Base-by-base conservation (phyloP, 371 early-diverging fungal species). In the Mortierella sp. region DNA sequence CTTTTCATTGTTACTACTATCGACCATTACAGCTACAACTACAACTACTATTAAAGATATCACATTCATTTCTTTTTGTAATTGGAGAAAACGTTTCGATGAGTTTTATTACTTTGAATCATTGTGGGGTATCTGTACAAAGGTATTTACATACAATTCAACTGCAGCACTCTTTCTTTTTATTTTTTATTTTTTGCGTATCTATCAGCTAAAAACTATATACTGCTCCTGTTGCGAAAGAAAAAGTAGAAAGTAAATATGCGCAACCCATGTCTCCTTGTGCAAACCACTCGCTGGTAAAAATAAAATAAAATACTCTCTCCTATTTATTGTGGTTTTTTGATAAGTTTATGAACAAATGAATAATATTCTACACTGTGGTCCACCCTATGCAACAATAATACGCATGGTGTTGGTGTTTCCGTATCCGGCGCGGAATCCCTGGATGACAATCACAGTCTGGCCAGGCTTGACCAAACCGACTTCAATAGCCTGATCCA, bases 401-500 rank as follows among this genome's bases (percentile, higher is more conserved):
- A 95, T 88, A 72, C 95, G 94, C 85, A 95, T 91, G 50, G 94
- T 94, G 84, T 95, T 95, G 74, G 95, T 94, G 84, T 95, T 93
- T 53, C 95, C 95, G 58, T 93, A 85, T 58, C 95, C 91, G 67
- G 75, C 65, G 22, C 77, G 72, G 76, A 83, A 95, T 7, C 95
- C 95, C 85, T 95, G 95, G 73, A 95, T 90, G 63, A 91, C 93
- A 76, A 95, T 91, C 32, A 95, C 92, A 33, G 92, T 74, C 62
- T 95, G 88, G 66, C 94, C 93, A 69, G 79, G 76, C 80, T 93
- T 84, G 65, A 94, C 74, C 41, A 95, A 79, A 9, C 93, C 81
- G n/a, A 72, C 63, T 33, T 85, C 67, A 43, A 86, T 79, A 21
- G 90, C 92, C 43, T 86, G 81, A 32, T 87, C 84, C 65, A 92